A percentile compares a stretch with the other conserved stretches of the same genome.
phyloP scores from a whole-genome alignment of 176 grass and related monocot species.

The Sorghum bicolor region DNA sequence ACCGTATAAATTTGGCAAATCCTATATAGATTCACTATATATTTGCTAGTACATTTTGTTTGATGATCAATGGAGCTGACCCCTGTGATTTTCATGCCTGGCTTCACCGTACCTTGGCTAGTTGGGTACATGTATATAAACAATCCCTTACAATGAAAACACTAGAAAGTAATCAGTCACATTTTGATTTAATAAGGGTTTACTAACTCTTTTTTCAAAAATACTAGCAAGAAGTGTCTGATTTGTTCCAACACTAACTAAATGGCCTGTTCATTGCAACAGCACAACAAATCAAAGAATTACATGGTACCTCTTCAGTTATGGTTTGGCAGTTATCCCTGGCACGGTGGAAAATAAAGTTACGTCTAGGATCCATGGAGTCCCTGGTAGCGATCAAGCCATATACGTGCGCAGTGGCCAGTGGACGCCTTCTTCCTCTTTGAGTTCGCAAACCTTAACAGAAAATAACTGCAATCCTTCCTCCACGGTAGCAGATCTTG shows the following conservation, averaged over 20 bases:
- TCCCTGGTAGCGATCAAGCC: no score
- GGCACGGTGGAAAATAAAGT: no score
- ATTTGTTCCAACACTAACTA: not conserved
- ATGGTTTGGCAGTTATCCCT: no score
- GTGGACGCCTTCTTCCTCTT: no score
- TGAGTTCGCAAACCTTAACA: no score
- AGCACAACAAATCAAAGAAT: not conserved
- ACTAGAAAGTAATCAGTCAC: not conserved
- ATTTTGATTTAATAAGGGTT: not conserved
- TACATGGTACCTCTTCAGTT: no score
- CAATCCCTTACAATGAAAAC: not conserved
- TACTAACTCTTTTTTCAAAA: not conserved
- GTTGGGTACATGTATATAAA: not conserved
- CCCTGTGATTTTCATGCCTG: not conserved
- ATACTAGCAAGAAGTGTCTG: not conserved
- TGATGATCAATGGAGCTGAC: not conserved
- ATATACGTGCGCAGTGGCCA: no score
- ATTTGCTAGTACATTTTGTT: not conserved
- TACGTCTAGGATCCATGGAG: no score
- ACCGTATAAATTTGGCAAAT: not conserved
- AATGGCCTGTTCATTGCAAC: not conserved
- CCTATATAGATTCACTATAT: not conserved
- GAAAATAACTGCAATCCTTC: no score
- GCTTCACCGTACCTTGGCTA: no score
- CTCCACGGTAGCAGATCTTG: no score